These are phyloP conservation scores for Conringia planisiliqua DNA, from an alignment of 345 rosid genomes.

Conservation along the genomic window DNA sequence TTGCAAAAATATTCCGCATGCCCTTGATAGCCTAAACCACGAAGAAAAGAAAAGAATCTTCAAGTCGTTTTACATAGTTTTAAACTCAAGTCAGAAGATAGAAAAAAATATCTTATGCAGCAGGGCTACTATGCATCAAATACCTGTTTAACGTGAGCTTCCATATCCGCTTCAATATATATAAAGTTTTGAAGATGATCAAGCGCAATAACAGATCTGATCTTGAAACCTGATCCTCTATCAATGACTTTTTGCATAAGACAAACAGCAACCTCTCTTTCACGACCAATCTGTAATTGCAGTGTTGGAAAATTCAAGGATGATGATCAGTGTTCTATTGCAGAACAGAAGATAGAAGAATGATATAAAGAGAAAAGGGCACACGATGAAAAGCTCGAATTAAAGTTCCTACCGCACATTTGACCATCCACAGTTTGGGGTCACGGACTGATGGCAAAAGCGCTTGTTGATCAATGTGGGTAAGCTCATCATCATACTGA, in stretches of 20 bases:
- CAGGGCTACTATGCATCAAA: neutral
- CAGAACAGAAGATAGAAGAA: neutral
- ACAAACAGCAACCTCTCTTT: slow-evolving; percentile 81
- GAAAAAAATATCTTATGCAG: neutral
- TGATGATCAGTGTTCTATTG: neutral
- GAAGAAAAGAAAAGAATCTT: neutral
- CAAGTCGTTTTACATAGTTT: neutral
- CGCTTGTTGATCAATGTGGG: slow-evolving; percentile 87
- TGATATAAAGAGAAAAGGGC: neutral
- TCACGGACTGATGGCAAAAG: slow-evolving; percentile 88
- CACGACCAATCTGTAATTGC: slow-evolving; percentile 68
- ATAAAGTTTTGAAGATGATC: slow-evolving; percentile 80
- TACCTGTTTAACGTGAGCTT: slow-evolving; percentile 94
- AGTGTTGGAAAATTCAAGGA: neutral
- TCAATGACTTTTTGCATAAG: slow-evolving; percentile 83
- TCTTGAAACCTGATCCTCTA: slow-evolving; percentile 73
- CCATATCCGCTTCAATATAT: slow-evolving; percentile 81
- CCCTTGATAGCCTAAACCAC: slow-evolving; percentile 77
- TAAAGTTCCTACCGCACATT: slow-evolving; percentile 29
- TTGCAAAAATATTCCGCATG: slow-evolving; percentile 51
- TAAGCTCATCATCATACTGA: slow-evolving; percentile 50
- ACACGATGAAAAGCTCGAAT: neutral
- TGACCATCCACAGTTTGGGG: slow-evolving; percentile 54
- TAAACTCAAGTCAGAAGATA: neutral
- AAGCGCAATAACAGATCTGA: slow-evolving; percentile 74